Conservation (phyloP, 163 green algal genomes). For the Coccomyxa subellipsoidea region DNA sequence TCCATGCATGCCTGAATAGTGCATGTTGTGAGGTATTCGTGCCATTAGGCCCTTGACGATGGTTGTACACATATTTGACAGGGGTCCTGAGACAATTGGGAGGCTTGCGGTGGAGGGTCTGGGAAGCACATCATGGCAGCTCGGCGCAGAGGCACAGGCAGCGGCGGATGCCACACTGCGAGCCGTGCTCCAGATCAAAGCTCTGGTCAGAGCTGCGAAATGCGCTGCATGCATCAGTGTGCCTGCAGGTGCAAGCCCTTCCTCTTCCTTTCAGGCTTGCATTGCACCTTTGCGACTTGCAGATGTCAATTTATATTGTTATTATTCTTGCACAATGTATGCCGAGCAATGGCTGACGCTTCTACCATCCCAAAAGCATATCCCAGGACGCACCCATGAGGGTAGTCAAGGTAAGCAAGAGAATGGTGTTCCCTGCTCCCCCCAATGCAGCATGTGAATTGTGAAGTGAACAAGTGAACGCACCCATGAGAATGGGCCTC, state of each 20-base stretch:
- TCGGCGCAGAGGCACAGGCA: not conserved
- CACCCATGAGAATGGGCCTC: too few relatives aligned
- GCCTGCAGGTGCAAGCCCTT: constrained; percentile 27
- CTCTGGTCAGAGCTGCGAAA: constrained; percentile 9
- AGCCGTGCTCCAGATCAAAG: not conserved
- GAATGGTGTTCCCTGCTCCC: too few relatives aligned
- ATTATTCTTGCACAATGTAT: too few relatives aligned
- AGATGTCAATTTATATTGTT: too few relatives aligned
- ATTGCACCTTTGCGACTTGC: too few relatives aligned
- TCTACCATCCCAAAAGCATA: too few relatives aligned
- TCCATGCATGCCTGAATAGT: not conserved
- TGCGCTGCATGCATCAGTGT: constrained; percentile 49
- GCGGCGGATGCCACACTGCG: not conserved
- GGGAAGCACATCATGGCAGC: constrained; percentile 41
- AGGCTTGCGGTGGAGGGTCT: constrained; percentile 61
- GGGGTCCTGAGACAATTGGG: constrained; percentile 24
- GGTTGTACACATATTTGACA: not conserved
- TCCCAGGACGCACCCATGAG: too few relatives aligned
- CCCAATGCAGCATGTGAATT: too few relatives aligned
- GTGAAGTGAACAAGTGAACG: too few relatives aligned
- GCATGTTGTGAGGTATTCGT: not conserved
- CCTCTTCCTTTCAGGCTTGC: too few relatives aligned
- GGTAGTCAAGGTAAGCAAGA: too few relatives aligned
- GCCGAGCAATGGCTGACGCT: too few relatives aligned
- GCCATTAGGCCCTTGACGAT: not conserved